A percentile compares a stretch with the other conserved stretches of the same genome.
Evolutionary conservation across 768 basidiomycete genomes (phyloP).

Genomic region (Pulveroboletus sp.): DNA sequence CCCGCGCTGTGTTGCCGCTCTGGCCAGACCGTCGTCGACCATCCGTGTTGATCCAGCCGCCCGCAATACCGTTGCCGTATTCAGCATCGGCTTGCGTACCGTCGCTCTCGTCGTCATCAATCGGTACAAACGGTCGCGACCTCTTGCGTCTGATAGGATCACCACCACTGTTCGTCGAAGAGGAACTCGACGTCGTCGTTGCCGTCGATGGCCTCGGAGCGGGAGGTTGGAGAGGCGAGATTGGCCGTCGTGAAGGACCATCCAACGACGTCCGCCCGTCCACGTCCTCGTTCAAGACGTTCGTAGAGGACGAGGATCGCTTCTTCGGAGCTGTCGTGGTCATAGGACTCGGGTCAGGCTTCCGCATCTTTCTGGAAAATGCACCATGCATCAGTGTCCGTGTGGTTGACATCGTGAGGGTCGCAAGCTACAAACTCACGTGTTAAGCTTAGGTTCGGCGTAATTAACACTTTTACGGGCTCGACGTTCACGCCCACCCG

Average conservation of each 20-base stretch:
- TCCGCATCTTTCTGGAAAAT: constrained; percentile 74
- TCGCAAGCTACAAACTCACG: constrained; percentile 43
- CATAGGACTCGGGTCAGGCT: constrained; percentile 58
- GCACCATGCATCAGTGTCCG: constrained; percentile 4
- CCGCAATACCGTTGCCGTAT: constrained; percentile 36
- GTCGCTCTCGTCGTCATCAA: constrained; percentile 57
- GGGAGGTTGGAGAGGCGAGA: constrained; percentile 26
- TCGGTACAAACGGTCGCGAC: constrained; percentile 42
- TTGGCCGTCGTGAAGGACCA: constrained; percentile 31
- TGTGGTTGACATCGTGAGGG: neutral
- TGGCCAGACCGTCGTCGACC: constrained; percentile 46
- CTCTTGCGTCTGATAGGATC: constrained; percentile 46
- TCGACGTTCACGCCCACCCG: constrained; percentile 45
- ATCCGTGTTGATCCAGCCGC: constrained; percentile 55
- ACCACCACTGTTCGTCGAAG: constrained; percentile 19
- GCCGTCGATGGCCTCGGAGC: constrained; percentile 35
- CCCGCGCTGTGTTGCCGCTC: constrained; percentile 4
- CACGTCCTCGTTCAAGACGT: constrained; percentile 33
- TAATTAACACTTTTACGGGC: constrained; percentile 80
- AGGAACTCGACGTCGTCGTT: constrained; percentile 33
- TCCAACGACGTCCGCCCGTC: constrained; percentile 40
- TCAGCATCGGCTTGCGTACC: constrained; percentile 72
- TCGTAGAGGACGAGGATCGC: constrained; percentile 34
- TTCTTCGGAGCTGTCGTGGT: constrained; percentile 37
- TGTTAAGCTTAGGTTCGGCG: constrained; percentile 83